Conservation (phyloP, 345 rosid species). For the Nasturtium officinale region DNA sequence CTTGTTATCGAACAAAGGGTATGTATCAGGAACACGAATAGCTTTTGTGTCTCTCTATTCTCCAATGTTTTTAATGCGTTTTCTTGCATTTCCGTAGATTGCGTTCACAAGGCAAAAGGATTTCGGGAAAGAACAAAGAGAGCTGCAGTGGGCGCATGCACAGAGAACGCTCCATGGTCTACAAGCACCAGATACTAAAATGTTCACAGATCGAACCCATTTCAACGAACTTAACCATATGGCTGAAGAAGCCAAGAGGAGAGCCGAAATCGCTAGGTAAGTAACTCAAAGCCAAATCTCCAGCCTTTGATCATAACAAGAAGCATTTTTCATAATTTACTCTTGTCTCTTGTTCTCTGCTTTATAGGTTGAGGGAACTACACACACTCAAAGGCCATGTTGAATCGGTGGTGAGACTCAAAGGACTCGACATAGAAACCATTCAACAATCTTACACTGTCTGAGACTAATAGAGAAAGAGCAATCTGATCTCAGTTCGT, state of each 20-base stretch:
- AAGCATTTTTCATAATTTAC: neutral
- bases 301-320: neutral
- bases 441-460: conserved; percentile 91
- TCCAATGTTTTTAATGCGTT: neutral
- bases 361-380: conserved; percentile 74
- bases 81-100: conserved; percentile 51
- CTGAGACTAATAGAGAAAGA: conserved; percentile 29
- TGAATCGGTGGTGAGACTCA: conserved; percentile 82
- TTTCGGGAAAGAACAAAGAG: conserved; percentile 94
- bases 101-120: conserved; percentile 96
- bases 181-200: conserved; percentile 86
- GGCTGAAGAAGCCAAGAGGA: conserved; percentile 96
- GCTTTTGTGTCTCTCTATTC: neutral
- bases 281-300: neutral
- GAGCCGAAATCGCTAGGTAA: conserved; percentile 97
- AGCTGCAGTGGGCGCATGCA: conserved; percentile 98
- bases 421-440: conserved; percentile 84
- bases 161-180: conserved; percentile 94
- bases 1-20: conserved; percentile 98
- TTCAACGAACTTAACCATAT: conserved; percentile 85
- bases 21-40: conserved; percentile 32
- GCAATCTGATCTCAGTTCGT: neutral
- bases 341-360: neutral
- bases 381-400: conserved; percentile 90
- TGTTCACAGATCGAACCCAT: conserved; percentile 84